A percentile compares a stretch with the other conserved stretches of the same genome.
phyloP scores from a whole-genome alignment of 2,329 filamentous ascomycete species.

The Diaporthe helianthi region DNA sequence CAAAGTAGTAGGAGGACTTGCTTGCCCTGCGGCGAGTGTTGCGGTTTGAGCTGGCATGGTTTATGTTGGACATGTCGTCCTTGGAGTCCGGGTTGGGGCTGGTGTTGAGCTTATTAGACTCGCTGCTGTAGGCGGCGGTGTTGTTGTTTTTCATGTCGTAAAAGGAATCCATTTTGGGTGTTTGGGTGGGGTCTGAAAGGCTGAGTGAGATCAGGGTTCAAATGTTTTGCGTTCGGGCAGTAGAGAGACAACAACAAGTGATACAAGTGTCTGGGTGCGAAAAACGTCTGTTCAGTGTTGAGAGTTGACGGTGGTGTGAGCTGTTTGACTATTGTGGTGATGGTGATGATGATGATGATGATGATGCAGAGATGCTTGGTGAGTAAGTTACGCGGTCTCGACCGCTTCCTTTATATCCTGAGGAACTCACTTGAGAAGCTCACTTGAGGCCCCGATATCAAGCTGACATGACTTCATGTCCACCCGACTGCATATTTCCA shows the following conservation, averaged over 20 bases:
- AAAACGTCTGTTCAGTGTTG: slow-evolving; percentile 8
- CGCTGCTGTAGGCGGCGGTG: slow-evolving; percentile 14
- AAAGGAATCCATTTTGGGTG: slow-evolving; percentile 25
- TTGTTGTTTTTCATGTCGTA: slow-evolving; percentile 10
- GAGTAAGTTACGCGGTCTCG: slow-evolving; percentile 1
- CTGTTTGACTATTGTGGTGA: background rate
- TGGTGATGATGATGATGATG: background rate
- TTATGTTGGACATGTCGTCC: slow-evolving; percentile 7
- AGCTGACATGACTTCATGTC: slow-evolving; percentile 18
- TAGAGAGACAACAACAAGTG: background rate
- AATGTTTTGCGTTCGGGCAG: background rate
- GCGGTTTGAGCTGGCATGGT: background rate
- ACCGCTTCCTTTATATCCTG: slow-evolving; percentile 22
- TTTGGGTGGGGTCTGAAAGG: slow-evolving; percentile 11
- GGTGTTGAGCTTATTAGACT: background rate
- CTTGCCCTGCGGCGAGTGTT: slow-evolving; percentile 11
- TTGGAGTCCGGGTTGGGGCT: background rate
- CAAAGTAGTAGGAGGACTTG: slow-evolving; percentile 19
- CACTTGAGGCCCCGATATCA: slow-evolving; percentile 24
- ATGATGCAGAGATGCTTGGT: slow-evolving; percentile 16
- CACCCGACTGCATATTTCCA: slow-evolving; percentile 16
- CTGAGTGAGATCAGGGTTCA: too few relatives aligned
- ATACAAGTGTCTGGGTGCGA: background rate
- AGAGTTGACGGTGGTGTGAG: slow-evolving; percentile 13
- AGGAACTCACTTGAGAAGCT: slow-evolving; percentile 9